Evolutionary conservation across 768 basidiomycete genomes (phyloP).

Genomic region (Termitomyces sp.): DNA sequence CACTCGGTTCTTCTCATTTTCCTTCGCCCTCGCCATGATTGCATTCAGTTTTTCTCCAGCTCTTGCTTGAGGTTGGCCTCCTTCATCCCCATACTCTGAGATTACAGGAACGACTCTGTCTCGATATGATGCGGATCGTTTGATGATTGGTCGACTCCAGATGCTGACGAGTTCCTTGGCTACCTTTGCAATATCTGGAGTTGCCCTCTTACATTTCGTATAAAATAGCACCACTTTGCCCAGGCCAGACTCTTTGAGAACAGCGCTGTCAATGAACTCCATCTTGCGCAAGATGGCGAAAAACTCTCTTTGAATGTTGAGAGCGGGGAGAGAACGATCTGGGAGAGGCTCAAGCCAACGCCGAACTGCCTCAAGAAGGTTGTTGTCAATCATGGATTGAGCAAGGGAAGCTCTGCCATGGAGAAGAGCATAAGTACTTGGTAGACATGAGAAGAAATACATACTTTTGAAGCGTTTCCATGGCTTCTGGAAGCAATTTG

Average conservation of each 20-base stretch:
- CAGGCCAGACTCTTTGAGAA: conserved; percentile 87
- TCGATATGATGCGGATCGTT: conserved; percentile 79
- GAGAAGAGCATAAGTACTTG: conserved; percentile 3
- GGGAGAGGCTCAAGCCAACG: conserved; percentile 94
- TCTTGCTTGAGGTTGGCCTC: conserved; percentile 26
- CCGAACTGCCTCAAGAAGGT: conserved; percentile 84
- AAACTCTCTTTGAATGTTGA: conserved; percentile 93
- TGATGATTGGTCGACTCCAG: conserved; percentile 92
- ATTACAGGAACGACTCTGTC: conserved; percentile 67
- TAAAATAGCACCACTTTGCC: conserved; percentile 93
- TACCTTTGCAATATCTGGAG: conserved; percentile 72
- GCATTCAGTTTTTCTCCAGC: conserved; percentile 56
- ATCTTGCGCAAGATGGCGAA: conserved; percentile 83
- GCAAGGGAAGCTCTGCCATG: conserved; percentile 67
- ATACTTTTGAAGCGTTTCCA: conserved; percentile 91
- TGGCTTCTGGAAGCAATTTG: conserved; percentile 80
- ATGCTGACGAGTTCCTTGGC: conserved; percentile 80
- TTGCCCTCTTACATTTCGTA: conserved; percentile 91
- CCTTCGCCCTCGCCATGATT: conserved; percentile 65
- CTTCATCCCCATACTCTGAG: conserved; percentile 34
- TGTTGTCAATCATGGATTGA: conserved; percentile 94
- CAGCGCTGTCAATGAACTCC: conserved; percentile 87
- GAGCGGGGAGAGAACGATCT: conserved; percentile 87
- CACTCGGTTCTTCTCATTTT: conserved; percentile 64
- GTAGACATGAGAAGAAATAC: conserved; percentile 24